Percentiles rank a stretch among this genome's conserved stretches.
These are phyloP conservation scores for Silene conica DNA, from an alignment of 148 eudicot species.

Conservation along the genomic window DNA sequence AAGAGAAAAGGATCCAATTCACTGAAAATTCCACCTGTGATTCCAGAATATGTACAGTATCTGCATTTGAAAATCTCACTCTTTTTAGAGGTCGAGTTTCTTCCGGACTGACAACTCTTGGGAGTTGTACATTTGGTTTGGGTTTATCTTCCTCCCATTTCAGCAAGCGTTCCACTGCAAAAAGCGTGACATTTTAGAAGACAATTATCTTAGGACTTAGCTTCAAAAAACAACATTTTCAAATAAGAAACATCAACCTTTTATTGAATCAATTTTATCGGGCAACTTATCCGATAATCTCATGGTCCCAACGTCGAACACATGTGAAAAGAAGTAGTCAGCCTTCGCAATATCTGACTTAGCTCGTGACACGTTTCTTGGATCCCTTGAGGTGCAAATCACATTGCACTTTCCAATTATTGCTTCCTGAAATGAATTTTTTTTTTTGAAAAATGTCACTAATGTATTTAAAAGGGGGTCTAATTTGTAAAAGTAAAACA, in stretches of 20 bases:
- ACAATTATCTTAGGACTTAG: not conserved
- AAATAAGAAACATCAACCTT: slow-evolving; percentile 28
- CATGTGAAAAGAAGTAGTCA: slow-evolving; percentile 46
- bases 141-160: slow-evolving; percentile 1
- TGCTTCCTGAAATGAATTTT: slow-evolving; percentile 55
- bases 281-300: slow-evolving; percentile 38
- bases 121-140: slow-evolving; percentile 6
- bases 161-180: slow-evolving; percentile 21
- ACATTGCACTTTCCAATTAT: slow-evolving; percentile 71
- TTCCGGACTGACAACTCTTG: not conserved
- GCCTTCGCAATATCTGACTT: slow-evolving; percentile 40
- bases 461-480: too few relatives aligned
- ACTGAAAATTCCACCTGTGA: slow-evolving; percentile 8
- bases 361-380: slow-evolving; percentile 46
- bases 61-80: slow-evolving; percentile 12
- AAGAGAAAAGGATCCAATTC: slow-evolving; percentile 8
- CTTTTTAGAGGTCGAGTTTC: slow-evolving; percentile 20
- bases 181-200: slow-evolving; percentile 1
- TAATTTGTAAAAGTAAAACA: too few relatives aligned
- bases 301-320: slow-evolving; percentile 49
- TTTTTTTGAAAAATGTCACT: too few relatives aligned
- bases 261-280: slow-evolving; percentile 36
- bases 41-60: not conserved
- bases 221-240: not conserved
- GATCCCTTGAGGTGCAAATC: slow-evolving; percentile 53